These are phyloP conservation scores for Dicorynia guianensis DNA, from an alignment of 306 rosid species.

Conservation along the genomic window DNA sequence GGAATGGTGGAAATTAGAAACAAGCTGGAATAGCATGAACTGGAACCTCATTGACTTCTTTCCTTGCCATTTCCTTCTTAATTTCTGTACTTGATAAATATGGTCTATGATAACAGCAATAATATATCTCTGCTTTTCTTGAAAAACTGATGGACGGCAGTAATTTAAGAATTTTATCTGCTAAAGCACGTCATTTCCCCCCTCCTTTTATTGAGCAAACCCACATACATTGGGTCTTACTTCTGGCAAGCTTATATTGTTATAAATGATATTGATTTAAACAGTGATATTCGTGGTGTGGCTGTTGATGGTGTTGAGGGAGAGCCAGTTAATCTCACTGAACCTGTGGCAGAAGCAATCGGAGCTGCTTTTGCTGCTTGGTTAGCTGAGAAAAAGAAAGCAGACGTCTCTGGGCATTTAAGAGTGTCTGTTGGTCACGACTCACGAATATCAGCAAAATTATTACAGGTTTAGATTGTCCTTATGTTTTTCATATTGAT, in stretches of 20 bases:
- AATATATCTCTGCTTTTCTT: conserved; percentile 21
- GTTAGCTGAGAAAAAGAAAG: conserved; percentile 81
- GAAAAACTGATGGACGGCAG: not conserved
- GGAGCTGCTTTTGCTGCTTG: conserved; percentile 93
- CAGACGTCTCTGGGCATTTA: conserved; percentile 59
- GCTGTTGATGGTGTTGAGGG: conserved; percentile 92
- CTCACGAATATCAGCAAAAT: conserved; percentile 84
- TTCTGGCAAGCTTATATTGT: conserved; percentile 39
- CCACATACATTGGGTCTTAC: not conserved
- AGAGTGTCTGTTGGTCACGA: conserved; percentile 91
- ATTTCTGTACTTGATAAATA: not conserved
- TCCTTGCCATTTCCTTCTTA: not conserved
- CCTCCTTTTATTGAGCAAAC: conserved; percentile 27
- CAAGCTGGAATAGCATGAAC: not conserved
- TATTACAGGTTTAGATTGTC: conserved; percentile 67
- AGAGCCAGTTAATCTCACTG: conserved; percentile 83
- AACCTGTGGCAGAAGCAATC: conserved; percentile 90
- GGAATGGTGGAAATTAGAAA: conserved; percentile 32
- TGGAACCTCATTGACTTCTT: not conserved
- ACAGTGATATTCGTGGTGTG: conserved; percentile 95
- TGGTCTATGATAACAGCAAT: conserved; percentile 12
- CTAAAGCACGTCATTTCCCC: conserved; percentile 11
- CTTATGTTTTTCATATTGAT: conserved; percentile 28
- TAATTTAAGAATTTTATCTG: conserved; percentile 20
- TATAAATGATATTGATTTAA: conserved; percentile 40